A percentile compares a stretch with the other conserved stretches of the same genome.
phyloP scores from a whole-genome alignment of 306 rosid genomes.

The Trifolium dubium region DNA sequence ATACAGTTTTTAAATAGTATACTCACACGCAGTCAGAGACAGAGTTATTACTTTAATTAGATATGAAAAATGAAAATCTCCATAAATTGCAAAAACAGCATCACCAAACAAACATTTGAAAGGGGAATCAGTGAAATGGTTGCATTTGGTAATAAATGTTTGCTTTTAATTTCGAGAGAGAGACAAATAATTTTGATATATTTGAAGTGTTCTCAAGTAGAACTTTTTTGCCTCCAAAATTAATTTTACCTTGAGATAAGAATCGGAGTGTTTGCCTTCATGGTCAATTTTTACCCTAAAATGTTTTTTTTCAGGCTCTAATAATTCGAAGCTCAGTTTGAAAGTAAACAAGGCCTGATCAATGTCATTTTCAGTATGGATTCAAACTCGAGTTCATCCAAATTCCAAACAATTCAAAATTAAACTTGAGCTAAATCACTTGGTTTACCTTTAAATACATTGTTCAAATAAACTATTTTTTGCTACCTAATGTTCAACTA shows the following conservation, averaged over 20 bases:
- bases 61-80: slow-evolving; percentile 9
- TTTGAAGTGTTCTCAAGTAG: background rate
- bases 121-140: background rate
- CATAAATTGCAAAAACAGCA: slow-evolving; percentile 13
- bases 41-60: background rate
- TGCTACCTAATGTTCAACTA: background rate
- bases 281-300: too few species aligned
- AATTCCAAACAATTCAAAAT: too few species aligned
- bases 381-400: too few species aligned
- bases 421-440: too few species aligned
- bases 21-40: background rate
- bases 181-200: background rate
- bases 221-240: background rate
- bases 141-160: background rate
- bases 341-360: too few species aligned
- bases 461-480: background rate
- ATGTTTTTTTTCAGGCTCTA: too few species aligned
- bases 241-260: background rate
- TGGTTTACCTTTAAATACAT: background rate
- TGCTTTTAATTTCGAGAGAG: background rate
- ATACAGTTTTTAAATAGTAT: slow-evolving; percentile 9
- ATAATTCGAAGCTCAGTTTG: too few species aligned
- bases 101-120: background rate
- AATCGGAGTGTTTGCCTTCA: background rate
- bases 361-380: too few species aligned